Conservation (phyloP, 2,329 filamentous ascomycete genomes). For the Aspergillus awamori region DNA sequence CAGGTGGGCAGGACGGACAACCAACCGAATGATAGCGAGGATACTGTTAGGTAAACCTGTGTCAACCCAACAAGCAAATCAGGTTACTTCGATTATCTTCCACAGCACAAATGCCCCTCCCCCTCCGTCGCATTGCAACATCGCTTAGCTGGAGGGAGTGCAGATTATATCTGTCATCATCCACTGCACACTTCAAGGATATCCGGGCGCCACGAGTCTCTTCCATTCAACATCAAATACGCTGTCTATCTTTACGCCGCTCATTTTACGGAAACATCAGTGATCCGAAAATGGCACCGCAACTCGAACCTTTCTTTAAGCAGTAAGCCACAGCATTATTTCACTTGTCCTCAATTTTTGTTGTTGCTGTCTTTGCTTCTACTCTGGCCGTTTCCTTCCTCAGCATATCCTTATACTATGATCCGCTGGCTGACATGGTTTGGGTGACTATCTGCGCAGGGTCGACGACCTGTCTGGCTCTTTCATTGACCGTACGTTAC, state of each 20-base stretch:
- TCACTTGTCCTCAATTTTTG: background rate
- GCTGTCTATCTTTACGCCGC: slow-evolving; percentile 30
- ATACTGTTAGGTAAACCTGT: slow-evolving; percentile 6
- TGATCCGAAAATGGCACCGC: slow-evolving; percentile 75
- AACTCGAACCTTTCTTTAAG: slow-evolving; percentile 90
- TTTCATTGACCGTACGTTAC: slow-evolving; percentile 75
- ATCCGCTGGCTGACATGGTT: slow-evolving; percentile 10
- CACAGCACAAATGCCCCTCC: slow-evolving; percentile 38
- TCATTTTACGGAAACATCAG: slow-evolving; percentile 50
- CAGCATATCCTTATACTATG: background rate
- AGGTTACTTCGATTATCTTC: slow-evolving; percentile 18
- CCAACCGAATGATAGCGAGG: background rate
- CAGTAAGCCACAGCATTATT: slow-evolving; percentile 53
- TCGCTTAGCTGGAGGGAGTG: slow-evolving; percentile 25
- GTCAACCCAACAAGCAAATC: slow-evolving; percentile 15
- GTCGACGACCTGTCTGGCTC: slow-evolving; percentile 76
- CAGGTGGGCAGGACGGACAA: background rate
- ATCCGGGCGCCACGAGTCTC: slow-evolving; percentile 9
- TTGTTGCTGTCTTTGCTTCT: background rate
- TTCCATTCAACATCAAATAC: slow-evolving; percentile 8
- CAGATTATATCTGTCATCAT: slow-evolving; percentile 13
- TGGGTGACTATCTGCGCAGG: slow-evolving; percentile 28
- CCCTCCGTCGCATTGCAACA: slow-evolving; percentile 33
- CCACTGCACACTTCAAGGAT: slow-evolving; percentile 7
- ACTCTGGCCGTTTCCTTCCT: background rate